These are phyloP conservation scores for Cladorrhinum sp. DNA, from an alignment of 2,329 filamentous ascomycete species.

Conservation along the genomic window DNA sequence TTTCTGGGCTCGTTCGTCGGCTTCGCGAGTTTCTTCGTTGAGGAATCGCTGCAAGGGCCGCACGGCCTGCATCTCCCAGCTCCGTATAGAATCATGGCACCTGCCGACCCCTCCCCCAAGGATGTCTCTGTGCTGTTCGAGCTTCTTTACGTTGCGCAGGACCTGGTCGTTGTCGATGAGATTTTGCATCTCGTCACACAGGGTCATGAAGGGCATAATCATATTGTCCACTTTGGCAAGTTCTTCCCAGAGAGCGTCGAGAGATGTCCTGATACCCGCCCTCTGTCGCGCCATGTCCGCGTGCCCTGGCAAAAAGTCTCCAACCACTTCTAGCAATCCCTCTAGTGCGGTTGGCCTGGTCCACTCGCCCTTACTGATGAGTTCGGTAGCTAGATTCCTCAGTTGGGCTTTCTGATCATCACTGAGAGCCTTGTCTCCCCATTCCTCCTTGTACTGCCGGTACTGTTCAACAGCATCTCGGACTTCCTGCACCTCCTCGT, in stretches of 20 bases:
- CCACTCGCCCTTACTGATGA: background rate
- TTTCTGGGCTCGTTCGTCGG: constrained; percentile 4
- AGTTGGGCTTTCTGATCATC: background rate
- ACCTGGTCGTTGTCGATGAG: background rate
- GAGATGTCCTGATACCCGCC: background rate
- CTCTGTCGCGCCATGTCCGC: background rate
- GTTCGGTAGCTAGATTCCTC: background rate
- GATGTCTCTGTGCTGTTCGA: background rate
- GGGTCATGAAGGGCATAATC: background rate
- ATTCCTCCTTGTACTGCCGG: background rate
- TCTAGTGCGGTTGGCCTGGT: background rate
- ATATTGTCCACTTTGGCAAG: background rate
- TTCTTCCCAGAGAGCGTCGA: background rate
- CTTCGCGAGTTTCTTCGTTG: background rate
- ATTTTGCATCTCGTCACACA: background rate
- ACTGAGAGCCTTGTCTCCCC: background rate
- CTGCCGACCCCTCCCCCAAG: background rate
- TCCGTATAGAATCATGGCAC: background rate
- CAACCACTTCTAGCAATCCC: background rate
- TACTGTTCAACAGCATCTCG: background rate
- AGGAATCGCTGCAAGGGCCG: background rate
- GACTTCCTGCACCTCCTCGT: background rate
- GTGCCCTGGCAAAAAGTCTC: background rate
- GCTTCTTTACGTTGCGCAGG: background rate
- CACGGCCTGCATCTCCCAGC: background rate